Evolutionary conservation across 768 basidiomycete species (phyloP), one percentile per base, ranked within the genome.

Genomic region (Lactifluus subvellereus): DNA sequence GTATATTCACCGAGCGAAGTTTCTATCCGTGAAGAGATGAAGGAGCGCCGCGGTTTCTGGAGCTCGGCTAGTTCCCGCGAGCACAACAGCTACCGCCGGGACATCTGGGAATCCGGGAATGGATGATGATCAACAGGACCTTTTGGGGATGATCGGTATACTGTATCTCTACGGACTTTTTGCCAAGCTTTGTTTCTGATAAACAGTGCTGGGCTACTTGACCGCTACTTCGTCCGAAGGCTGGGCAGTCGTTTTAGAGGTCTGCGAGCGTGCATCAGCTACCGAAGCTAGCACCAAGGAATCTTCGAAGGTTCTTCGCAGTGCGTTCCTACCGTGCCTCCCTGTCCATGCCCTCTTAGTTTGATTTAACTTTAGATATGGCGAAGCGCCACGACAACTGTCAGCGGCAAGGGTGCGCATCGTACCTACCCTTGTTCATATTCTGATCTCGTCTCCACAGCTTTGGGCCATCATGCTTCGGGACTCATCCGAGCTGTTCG

Each of bases 401-500:
- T 66, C 67, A 14, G 67, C 67, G 45, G 67, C 67, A 32, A 57
- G 59, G 43, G 67, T 68, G 30, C 48, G 67, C 54, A 38, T 48
- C 48, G 5, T 32, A 43, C 43, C 8, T 40, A 18, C 38, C 22
- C 18, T 22, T 2, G 27, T 13, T 27, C 10, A 54, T 65, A n/a
- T n/a, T 33, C 10, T 40, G 27, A 61, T 65, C 50, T 54, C 50
- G 2, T 56, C 27, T 20, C 55, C 45, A 22, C 65, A 91, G 89
- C 71, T 97, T 7, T 95, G 93, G 94, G 87, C 92, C 2, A 87
- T 95, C 68, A 88, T 95, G 87, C 80, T 95, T 40, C 84, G 85
- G 37, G 94, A 95, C 70, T 86, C 86, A 3, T 82, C 85, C 0
- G 84, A 87, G 10, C 70, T 82, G 14, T 93, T 94, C 69, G 81